These are phyloP conservation scores for Hirsutella minnesotensis DNA, from an alignment of 2,329 filamentous ascomycete species.

Conservation along the genomic window DNA sequence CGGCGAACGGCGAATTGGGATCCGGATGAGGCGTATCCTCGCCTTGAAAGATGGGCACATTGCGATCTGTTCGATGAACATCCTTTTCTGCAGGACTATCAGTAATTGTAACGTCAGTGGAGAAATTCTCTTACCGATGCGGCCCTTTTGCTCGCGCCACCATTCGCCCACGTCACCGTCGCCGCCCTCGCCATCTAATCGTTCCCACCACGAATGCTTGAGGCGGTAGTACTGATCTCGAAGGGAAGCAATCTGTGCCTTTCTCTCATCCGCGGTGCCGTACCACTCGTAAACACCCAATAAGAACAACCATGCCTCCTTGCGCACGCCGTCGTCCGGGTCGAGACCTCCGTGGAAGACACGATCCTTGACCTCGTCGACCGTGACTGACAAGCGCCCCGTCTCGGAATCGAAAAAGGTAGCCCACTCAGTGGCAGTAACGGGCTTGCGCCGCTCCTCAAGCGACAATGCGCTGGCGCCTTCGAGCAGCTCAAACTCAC, in stretches of 20 bases:
- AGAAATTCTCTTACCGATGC: conserved; percentile 59
- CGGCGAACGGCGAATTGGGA: conserved; percentile 87
- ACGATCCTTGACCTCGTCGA: conserved; percentile 92
- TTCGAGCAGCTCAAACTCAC: conserved; percentile 90
- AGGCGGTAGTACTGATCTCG: conserved; percentile 89
- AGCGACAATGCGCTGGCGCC: conserved; percentile 62
- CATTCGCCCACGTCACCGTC: conserved; percentile 78
- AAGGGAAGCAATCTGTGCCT: conserved; percentile 69
- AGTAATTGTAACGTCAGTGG: neutral
- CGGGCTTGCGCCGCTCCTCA: conserved; percentile 62
- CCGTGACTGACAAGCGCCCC: conserved; percentile 65
- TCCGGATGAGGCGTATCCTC: conserved; percentile 96
- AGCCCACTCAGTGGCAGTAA: conserved; percentile 83
- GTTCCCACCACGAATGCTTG: conserved; percentile 94
- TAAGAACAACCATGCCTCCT: conserved; percentile 93
- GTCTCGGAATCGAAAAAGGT: conserved; percentile 69
- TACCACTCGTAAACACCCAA: conserved; percentile 91
- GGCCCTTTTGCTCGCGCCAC: conserved; percentile 88
- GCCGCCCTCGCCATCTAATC: conserved; percentile 70
- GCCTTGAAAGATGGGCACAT: conserved; percentile 87
- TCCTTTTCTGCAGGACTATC: conserved; percentile 69
- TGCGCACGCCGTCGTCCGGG: conserved; percentile 79
- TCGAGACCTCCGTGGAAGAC: conserved; percentile 91
- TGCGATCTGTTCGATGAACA: conserved; percentile 91
- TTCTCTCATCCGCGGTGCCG: conserved; percentile 74